Conservation (phyloP, 2,329 filamentous ascomycete species). For the Apiospora arundinis region DNA sequence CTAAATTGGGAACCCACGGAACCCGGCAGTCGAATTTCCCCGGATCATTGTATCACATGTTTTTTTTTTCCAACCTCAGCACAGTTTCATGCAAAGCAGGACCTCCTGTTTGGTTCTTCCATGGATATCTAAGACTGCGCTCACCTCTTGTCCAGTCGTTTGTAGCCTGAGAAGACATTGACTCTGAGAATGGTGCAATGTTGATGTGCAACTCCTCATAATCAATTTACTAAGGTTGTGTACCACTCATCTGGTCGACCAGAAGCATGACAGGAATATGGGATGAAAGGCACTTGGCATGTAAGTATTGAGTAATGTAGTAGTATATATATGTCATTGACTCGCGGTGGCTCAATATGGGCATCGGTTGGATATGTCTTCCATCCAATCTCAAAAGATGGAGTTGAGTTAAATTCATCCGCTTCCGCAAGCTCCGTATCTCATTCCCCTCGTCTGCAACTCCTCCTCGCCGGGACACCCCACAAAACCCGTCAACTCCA, state of each 20-base stretch:
- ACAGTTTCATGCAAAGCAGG: not conserved
- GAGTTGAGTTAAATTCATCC: not conserved
- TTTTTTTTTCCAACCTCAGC: not conserved
- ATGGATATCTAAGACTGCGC: not conserved
- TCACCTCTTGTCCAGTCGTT: not conserved
- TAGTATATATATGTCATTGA: not conserved
- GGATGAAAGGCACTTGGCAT: not conserved
- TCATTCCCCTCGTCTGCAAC: not conserved
- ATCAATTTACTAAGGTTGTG: not conserved
- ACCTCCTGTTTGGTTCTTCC: not conserved
- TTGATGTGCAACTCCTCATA: not conserved
- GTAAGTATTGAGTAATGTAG: not conserved
- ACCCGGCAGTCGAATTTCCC: constrained; percentile 4
- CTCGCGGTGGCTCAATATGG: not conserved
- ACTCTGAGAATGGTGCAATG: not conserved
- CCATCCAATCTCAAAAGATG: not conserved
- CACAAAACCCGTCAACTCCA: not conserved
- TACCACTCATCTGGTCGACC: not conserved
- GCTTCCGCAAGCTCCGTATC: not conserved
- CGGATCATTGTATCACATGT: constrained; percentile 11
- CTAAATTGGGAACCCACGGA: not conserved
- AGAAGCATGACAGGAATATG: not conserved
- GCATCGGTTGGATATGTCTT: not conserved
- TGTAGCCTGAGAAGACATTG: not conserved
- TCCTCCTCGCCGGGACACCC: not conserved